Conservation (phyloP, 345 rosid species). For the Gossypium mustelinum region DNA sequence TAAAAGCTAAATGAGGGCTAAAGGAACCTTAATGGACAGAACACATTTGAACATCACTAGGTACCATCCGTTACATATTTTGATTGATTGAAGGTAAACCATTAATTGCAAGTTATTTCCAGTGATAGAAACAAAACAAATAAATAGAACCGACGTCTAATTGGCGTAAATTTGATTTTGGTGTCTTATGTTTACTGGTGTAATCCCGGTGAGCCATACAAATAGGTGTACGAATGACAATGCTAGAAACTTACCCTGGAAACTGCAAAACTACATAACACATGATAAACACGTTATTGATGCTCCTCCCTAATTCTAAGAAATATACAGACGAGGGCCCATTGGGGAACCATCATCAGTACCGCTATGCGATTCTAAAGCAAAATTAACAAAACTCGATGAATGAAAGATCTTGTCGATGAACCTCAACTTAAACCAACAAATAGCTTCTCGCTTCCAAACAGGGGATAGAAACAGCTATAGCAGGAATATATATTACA, state of each 20-base stretch:
- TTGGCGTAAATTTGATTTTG: no score
- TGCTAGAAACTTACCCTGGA: not conserved
- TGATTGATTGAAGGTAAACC: no score
- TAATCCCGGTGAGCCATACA: not conserved
- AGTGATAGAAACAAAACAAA: no score
- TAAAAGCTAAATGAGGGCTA: no score
- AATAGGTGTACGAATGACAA: not conserved
- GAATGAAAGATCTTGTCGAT: slow-evolving; percentile 42
- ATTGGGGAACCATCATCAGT: not conserved
- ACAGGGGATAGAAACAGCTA: slow-evolving; percentile 37
- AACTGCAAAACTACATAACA: not conserved
- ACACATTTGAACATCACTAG: no score
- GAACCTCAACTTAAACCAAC: slow-evolving; percentile 44
- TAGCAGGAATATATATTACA: slow-evolving; percentile 14
- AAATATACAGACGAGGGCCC: not conserved
- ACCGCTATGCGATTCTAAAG: no score
- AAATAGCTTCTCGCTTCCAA: slow-evolving; percentile 31
- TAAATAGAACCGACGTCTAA: no score
- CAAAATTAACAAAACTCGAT: slow-evolving; percentile 28
- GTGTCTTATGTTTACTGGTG: not conserved
- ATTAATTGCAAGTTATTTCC: no score
- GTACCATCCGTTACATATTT: no score
- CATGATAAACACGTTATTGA: not conserved
- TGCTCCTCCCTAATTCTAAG: not conserved
- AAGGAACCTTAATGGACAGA: no score